Evolutionary conservation across 2,329 filamentous ascomycete species (phyloP).

Genomic region (Neonectria neomacrospora): DNA sequence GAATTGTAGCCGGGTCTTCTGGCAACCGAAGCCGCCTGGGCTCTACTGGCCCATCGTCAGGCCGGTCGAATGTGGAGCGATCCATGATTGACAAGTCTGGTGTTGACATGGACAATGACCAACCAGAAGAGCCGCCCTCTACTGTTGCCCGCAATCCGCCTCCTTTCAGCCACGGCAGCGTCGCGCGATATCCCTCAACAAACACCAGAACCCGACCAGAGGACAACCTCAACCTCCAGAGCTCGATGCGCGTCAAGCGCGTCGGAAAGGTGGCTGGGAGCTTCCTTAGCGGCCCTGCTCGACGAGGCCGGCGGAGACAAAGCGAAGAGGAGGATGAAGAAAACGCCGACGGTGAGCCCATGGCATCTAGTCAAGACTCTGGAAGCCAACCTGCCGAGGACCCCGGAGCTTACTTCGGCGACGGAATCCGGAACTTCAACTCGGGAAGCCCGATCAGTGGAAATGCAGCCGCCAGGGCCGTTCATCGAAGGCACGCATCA

Average conservation of each 20-base stretch:
- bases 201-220: conserved; percentile 63
- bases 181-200: conserved; percentile 63
- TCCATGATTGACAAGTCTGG: conserved; percentile 49
- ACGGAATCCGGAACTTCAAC: conserved; percentile 59
- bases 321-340: conserved; percentile 65
- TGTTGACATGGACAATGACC: conserved; percentile 59
- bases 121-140: conserved; percentile 56
- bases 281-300: conserved; percentile 82
- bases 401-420: conserved; percentile 57
- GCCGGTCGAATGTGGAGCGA: conserved; percentile 49
- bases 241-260: conserved; percentile 81
- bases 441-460: conserved; percentile 70
- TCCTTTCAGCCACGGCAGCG: conserved; percentile 61
- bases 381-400: conserved; percentile 55
- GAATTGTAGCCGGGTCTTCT: conserved; percentile 65
- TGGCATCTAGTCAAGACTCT: conserved; percentile 55
- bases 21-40: conserved; percentile 53
- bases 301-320: conserved; percentile 71
- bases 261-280: conserved; percentile 79
- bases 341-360: conserved; percentile 55
- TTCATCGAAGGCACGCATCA: conserved; percentile 54
- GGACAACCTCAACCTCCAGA: conserved; percentile 74
- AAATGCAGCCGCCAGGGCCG: conserved; percentile 55
- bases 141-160: conserved; percentile 61
- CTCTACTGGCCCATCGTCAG: conserved; percentile 52